phyloP scores from a whole-genome alignment of 345 rosid species.

The Camelina hispida region DNA sequence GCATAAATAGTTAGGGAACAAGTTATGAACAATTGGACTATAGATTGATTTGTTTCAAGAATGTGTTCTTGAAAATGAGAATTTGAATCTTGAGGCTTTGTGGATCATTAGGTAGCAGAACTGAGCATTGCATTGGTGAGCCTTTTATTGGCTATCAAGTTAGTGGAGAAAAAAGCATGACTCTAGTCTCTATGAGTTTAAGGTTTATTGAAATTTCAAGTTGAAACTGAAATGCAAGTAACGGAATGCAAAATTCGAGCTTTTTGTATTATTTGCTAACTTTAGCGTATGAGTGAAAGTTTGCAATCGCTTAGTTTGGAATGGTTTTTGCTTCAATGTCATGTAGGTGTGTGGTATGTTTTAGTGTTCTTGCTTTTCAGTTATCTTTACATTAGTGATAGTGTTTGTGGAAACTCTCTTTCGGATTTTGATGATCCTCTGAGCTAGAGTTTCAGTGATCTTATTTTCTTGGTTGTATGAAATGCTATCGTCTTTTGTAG shows the following conservation, averaged over 20 bases:
- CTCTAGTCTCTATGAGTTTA: background rate
- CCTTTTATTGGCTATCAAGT: background rate
- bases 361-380: slow-evolving; percentile 16
- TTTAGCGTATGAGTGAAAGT: background rate
- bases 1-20: background rate
- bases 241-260: background rate
- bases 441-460: too few species aligned
- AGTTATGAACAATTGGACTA: background rate
- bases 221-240: background rate
- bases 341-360: background rate
- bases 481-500: background rate
- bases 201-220: background rate
- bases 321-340: slow-evolving; percentile 9
- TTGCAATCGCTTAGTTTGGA: background rate
- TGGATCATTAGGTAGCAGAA: background rate
- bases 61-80: background rate
- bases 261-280: slow-evolving; percentile 16
- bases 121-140: background rate
- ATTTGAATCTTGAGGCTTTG: slow-evolving; percentile 13
- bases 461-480: slow-evolving; percentile 8
- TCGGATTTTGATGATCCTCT: too few species aligned
- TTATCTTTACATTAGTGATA: background rate
- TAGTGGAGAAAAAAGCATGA: too few species aligned
- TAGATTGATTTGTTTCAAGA: background rate
- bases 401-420: background rate